Percentiles rank a stretch among this genome's conserved stretches.
These are phyloP conservation scores for Trametes pubescens DNA, from an alignment of 1,284 basidiomycete species.

Conservation along the genomic window DNA sequence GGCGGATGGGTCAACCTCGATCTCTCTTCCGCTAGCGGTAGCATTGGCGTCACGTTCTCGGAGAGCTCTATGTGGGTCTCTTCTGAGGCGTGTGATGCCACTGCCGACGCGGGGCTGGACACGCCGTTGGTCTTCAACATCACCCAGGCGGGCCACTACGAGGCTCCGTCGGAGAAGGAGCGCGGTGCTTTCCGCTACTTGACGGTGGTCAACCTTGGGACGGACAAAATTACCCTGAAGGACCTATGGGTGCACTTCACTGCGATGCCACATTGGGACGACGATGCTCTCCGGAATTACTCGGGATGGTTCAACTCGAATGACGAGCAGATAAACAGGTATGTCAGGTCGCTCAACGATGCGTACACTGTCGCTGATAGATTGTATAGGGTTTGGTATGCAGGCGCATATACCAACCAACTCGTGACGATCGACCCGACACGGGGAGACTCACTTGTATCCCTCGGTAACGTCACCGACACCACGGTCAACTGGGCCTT, in stretches of 20 bases:
- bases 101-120: constrained; percentile 19
- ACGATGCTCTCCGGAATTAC: constrained; percentile 22
- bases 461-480: constrained; percentile 1
- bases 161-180: constrained; percentile 24
- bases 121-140: constrained; percentile 28
- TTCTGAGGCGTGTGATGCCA: constrained; percentile 21
- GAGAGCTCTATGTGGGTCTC: constrained; percentile 33
- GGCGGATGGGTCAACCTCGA: constrained; percentile 29
- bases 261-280: constrained; percentile 32
- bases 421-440: constrained; percentile 29
- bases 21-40: constrained; percentile 20
- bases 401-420: constrained; percentile 32
- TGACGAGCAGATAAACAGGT: constrained; percentile 33
- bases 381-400: constrained; percentile 27
- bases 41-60: constrained; percentile 28
- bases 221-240: constrained; percentile 5
- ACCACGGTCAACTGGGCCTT: constrained; percentile 24
- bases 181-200: constrained; percentile 32
- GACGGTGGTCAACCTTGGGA: constrained; percentile 27
- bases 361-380: neutral
- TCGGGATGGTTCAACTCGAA: constrained; percentile 32
- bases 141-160: constrained; percentile 17
- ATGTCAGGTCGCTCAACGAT: neutral
- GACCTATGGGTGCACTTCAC: constrained; percentile 32
- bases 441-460: constrained; percentile 20